Base-by-base conservation (phyloP, 257 asterid species). In the Solanum corneliomulleri region DNA sequence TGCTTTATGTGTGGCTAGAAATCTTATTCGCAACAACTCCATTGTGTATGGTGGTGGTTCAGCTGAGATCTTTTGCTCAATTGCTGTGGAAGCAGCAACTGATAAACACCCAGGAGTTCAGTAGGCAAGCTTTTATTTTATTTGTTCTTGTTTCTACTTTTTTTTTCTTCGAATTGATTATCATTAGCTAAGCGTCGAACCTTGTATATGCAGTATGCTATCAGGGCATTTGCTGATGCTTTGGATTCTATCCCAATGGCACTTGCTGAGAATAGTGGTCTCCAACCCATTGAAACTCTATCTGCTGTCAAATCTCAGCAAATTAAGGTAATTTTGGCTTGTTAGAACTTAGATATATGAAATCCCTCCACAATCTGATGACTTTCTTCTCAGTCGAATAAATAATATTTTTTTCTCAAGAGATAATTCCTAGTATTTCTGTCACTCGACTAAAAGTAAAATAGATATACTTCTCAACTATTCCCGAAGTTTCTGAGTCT, bases 11-110 rank as follows among this genome's bases (percentile, higher is more conserved):
- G 98, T 94, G 68, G 98, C 99, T 66, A 91, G 98, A 74, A 95
- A 96, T 91, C 98, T 96, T 68, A 94, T 95, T 86, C 98, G 95
- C 82, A 94, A 97, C 90, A 94, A 97, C 74, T 97, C 98, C 64
- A 94, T 97, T 25, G 99, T 97, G 11, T 94, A 97, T 90, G 99
- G 98, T 86, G 99, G 99, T 87, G 98, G 99, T 41, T 94, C 99
- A 87, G 96, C 98, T 84, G 99, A 97, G 92, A 93, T 97, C 82
- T 90, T 98, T 72, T 95, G 98, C 91, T 93, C 98, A 86, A 90
- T 95, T 84, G 98, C 98, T 66, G 98, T 95, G 87, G 99, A 95
- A 91, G 93, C 96, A 39, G 98, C 98, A 85, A 97, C 98, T 88
- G 99, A 96, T 89, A 96, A 94, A 89, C 87, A 93, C 94, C 98